phyloP scores from a whole-genome alignment of 306 rosid species.

The Lotus japonicus region DNA sequence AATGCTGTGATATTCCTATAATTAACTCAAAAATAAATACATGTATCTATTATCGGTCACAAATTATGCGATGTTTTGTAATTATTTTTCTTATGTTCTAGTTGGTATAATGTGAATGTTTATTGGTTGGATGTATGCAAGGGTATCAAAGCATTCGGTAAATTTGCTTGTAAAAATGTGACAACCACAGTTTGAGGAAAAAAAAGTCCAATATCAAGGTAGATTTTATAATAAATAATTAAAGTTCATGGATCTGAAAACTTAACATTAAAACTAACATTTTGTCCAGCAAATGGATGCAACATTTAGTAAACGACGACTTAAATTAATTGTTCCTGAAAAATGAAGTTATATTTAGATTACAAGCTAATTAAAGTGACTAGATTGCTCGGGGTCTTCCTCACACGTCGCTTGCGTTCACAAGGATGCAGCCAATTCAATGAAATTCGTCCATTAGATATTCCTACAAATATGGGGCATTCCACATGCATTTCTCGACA shows the following conservation, averaged over 20 bases:
- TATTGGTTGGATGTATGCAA: too few relatives aligned
- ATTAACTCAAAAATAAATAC: neutral
- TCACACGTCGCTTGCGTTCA: conserved; percentile 6
- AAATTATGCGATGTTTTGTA: neutral
- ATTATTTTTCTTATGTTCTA: neutral
- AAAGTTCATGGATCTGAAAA: conserved; percentile 15
- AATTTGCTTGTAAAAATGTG: neutral
- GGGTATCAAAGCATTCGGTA: neutral
- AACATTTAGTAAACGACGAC: neutral
- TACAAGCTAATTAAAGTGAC: neutral
- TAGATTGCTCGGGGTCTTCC: neutral
- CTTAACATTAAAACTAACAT: neutral
- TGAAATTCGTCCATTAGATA: neutral
- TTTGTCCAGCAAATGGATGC: conserved; percentile 4
- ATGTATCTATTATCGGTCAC: neutral
- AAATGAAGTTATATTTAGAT: conserved; percentile 13
- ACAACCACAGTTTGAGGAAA: neutral
- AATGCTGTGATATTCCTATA: neutral
- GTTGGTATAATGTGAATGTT: too few relatives aligned
- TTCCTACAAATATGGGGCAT: neutral
- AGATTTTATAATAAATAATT: neutral
- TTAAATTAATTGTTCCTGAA: neutral
- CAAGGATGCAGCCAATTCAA: conserved; percentile 12
- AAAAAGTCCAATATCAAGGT: neutral
- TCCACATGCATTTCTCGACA: neutral